These are phyloP conservation scores for Aspergillus homomorphus DNA, from an alignment of 495 filamentous ascomycete species.

Conservation along the genomic window DNA sequence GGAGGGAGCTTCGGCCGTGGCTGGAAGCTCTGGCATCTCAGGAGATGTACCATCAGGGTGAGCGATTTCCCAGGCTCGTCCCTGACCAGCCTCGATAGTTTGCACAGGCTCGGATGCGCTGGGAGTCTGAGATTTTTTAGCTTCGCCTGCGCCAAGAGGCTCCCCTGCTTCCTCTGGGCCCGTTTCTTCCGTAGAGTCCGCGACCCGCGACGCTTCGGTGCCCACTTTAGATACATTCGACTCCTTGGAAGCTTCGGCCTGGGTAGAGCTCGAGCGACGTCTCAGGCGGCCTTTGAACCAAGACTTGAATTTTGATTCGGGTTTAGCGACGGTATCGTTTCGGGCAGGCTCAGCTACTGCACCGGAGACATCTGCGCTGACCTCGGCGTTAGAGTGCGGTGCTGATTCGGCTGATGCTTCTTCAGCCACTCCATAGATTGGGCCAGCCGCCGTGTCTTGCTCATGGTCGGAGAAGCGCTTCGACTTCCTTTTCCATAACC, in stretches of 20 bases:
- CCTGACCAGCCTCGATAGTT: neutral
- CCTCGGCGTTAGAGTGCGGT: constrained; percentile 1
- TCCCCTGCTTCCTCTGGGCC: constrained; percentile 2
- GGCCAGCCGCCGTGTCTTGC: constrained; percentile 4
- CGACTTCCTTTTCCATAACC: constrained; percentile 23
- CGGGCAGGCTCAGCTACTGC: constrained; percentile 17
- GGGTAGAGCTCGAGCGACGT: constrained; percentile 34
- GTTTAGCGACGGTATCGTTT: constrained; percentile 27
- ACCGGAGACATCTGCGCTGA: constrained; percentile 11
- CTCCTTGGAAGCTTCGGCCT: constrained; percentile 8
- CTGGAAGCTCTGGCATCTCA: constrained; percentile 2
- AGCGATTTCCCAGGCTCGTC: neutral
- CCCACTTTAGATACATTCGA: neutral
- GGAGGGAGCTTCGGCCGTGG: neutral
- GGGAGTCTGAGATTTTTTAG: neutral
- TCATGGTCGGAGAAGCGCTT: constrained; percentile 7
- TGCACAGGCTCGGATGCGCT: neutral
- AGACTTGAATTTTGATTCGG: constrained; percentile 49
- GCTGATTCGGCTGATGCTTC: constrained; percentile 3
- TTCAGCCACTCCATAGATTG: constrained; percentile 8
- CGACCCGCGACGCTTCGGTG: neutral
- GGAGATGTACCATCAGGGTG: constrained; percentile 7
- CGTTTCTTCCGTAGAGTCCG: constrained; percentile 4
- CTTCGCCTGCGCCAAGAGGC: neutral
- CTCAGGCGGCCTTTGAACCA: constrained; percentile 60